Base-by-base conservation (phyloP, 1,284 basidiomycete species). In the Ganoderma meredithae region DNA sequence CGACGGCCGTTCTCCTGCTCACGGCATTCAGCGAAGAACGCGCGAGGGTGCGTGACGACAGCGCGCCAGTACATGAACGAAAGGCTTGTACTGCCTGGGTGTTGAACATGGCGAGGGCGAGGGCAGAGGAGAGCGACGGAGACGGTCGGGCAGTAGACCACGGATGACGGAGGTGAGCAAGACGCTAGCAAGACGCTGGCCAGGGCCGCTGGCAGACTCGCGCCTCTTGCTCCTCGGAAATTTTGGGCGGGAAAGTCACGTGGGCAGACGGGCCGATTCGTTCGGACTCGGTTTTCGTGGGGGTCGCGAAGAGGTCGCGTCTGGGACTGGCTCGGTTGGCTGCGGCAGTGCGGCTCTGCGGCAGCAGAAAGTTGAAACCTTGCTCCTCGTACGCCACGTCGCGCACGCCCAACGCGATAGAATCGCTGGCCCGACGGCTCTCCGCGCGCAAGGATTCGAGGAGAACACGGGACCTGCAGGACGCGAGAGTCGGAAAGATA, bases 51-150 rank as follows among this genome's bases (percentile, higher is more conserved):
- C 83, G 82, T 69, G 85, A 81, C 60, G 89, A 85, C 73, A 89
- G 73, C 27, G 84, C 83, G 75, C 84, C 80, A 68, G 88, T 84
- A 78, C 85, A 88, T 33, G 87, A 82, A 73, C 87, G 86, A 78
- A 92, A 81, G 64, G 85, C 70, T 65, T 83, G 83, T 77, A 86
- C 81, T 70, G 85, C 83, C 69, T 82, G 81, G 66, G 81, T 75
- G 73, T 84, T 79, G 79, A 80, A 85, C 88, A 89, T 90, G 67
- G 73, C 75, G 69, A 47, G 63, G 68, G 66, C 65, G 63, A 71
- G 68, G 56, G 22, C 13, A 62, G 43, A 27, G 27, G 31, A 4
- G 69, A 62, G 53, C 64, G 63, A 56, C 63, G 69, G 66, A 47
- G 62, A 61, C 64, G 56, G 66, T 67, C 67, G 66, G 41, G 52